Conservation (phyloP, 1,284 basidiomycete species). For the Ceratobasidium sp. region DNA sequence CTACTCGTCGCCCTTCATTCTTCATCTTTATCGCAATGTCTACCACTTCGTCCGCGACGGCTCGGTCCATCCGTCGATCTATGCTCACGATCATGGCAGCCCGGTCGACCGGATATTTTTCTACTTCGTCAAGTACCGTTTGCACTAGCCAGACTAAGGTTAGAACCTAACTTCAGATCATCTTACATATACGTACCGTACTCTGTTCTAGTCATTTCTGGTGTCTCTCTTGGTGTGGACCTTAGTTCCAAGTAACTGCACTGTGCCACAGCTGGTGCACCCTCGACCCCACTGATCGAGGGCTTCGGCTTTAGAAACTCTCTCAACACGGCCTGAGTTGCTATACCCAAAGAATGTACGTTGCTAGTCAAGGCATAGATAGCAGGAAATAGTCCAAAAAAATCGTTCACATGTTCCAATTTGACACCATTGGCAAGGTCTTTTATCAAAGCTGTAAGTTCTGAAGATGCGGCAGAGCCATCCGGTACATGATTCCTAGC, state of each 20-base stretch:
- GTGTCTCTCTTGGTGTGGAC: slow-evolving; percentile 68
- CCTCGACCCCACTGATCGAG: slow-evolving; percentile 44
- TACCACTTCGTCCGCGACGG: slow-evolving; percentile 63
- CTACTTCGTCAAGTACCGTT: slow-evolving; percentile 70
- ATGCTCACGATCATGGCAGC: slow-evolving; percentile 74
- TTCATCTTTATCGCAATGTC: slow-evolving; percentile 64
- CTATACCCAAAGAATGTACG: slow-evolving; percentile 59
- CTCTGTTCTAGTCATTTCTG: slow-evolving; percentile 40
- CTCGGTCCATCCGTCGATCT: slow-evolving; percentile 67
- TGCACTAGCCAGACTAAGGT: slow-evolving; percentile 64
- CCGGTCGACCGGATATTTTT: slow-evolving; percentile 58
- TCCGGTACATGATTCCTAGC: slow-evolving; percentile 56
- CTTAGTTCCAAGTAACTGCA: slow-evolving; percentile 78
- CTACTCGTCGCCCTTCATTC: slow-evolving; percentile 64
- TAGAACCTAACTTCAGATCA: slow-evolving; percentile 52
- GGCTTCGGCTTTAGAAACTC: slow-evolving; percentile 59
- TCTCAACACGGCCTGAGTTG: slow-evolving; percentile 66
- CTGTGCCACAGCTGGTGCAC: slow-evolving; percentile 52
- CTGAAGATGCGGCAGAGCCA: slow-evolving; percentile 23
- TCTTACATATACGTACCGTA: slow-evolving; percentile 16
- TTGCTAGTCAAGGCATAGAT: slow-evolving; percentile 78
- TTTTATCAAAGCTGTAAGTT: slow-evolving; percentile 50
- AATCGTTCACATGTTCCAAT: slow-evolving; percentile 66
- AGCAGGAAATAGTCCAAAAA: slow-evolving; percentile 76
- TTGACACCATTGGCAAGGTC: slow-evolving; percentile 60